Evolutionary conservation across 345 rosid genomes (phyloP), one percentile per base, ranked within the genome.

Genomic region (Microthlaspi erraticum): DNA sequence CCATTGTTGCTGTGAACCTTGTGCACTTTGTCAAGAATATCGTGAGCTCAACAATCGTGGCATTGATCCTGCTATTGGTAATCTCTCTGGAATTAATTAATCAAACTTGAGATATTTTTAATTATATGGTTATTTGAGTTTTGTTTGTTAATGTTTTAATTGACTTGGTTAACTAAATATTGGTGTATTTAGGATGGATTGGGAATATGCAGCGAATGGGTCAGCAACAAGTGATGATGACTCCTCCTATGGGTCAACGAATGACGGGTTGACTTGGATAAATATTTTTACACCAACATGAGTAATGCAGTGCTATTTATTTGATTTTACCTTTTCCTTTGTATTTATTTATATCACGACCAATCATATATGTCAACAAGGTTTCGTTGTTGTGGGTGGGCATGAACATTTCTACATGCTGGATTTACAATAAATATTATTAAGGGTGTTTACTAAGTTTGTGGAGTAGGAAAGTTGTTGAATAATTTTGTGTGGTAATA

Each of bases 11-110:
- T 85, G 85, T 70, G 74, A 86, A 8, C 60, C 48, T 54, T 82
- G 89, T 29, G 75, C 86, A 19, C 81, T 83, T 41, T 64, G 81
- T 14, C 89, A 87, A 60, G 92, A 83, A 64, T 80, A 80, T 43
- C 79, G 89, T 26, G 89, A 85, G 11, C 89, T 87, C 61, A 75
- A 65, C 6, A 73, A 62, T 19, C 85, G 80, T 6, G 85, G 86
- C 0, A 62, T 67, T 13, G 75, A 85, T 59, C 86, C 87, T 62
- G 55, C 83, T 16, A 38, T 81, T 11, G 88, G 87, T 87, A 77
- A 49, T 36, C 19, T 46, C 45, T 36, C 5, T 66, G 5, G 34
- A 29, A 42, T 16, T 53, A 10, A 18, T 36, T 14, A 4, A 2
- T 58, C 9, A 9, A 36, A 14, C 39, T 13, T 10, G 19, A 0